Base-by-base conservation (phyloP, 441 rosid genomes). In the Viola pubescens region DNA sequence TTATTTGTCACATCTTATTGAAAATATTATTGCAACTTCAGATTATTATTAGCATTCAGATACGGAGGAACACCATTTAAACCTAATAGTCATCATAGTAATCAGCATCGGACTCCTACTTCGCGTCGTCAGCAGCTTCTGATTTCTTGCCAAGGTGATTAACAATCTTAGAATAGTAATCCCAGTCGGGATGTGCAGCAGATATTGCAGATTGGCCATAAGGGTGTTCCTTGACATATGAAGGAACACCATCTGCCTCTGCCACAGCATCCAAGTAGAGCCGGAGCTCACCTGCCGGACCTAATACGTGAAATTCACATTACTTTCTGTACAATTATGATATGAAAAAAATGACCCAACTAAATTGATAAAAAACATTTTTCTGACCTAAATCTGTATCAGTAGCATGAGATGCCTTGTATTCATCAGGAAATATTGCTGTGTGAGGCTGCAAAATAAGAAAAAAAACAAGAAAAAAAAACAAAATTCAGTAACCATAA, bases 201-300 rank as follows among this genome's bases (percentile, higher is more conserved):
- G 69, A 37, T 37, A 69, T 69, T 0, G 71, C 62, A 16, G 73
- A 47, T 62, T 63, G 53, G 6, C 71, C 75, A 63, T 52, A 42
- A 3, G 61, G 63, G 13, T 74, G 60, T 6, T 51, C 40, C 50
- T 69, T 48, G 43, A 74, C 66, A 46, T 74, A 58, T 0, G 61
- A 50, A 9, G 70, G 55, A 0, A 74, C 73, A 54, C 68, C 62
- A 44, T 65, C 69, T 4, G 71, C 74, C 10, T 56, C 65, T 6
- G 46, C 52, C 45, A 65, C 58, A 0, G 70, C 74, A 7, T 60
- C 64, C 73, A 77, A 61, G 60, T 46, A 74, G 0, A n/a, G 5
- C 7, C 73, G 14, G 9, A 66, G 66, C 39, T 66, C 52, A 0
- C 79, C 73, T 0, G 47, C 13, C 0, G 74, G 74, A 64, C 72